Conservation (phyloP, 2,329 filamentous ascomycete genomes). For the Furcasterigmium sp. region DNA sequence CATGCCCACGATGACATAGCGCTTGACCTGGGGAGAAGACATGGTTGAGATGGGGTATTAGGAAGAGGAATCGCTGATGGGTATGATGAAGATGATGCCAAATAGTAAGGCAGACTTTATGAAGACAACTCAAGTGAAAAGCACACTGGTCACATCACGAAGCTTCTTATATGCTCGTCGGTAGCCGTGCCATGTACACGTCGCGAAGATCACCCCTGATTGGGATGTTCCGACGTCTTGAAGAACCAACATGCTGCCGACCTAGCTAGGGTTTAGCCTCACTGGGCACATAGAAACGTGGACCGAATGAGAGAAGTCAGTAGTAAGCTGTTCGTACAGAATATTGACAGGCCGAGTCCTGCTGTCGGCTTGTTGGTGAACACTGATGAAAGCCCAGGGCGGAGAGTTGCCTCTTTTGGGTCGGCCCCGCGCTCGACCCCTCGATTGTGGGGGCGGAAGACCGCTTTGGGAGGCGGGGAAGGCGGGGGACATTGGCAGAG, state of each 20-base stretch:
- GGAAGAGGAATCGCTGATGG: neutral
- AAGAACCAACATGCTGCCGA: neutral
- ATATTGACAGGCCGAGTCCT: neutral
- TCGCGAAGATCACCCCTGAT: neutral
- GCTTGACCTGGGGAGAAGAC: slow-evolving; percentile 7
- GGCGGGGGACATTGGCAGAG: too few relatives aligned
- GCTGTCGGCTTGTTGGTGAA: neutral
- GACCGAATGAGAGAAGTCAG: neutral
- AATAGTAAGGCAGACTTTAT: too few relatives aligned
- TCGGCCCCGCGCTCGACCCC: neutral
- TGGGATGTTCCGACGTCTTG: neutral
- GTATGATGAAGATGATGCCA: neutral
- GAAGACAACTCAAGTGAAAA: neutral
- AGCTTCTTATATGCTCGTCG: neutral
- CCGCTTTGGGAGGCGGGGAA: neutral
- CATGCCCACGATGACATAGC: slow-evolving; percentile 34
- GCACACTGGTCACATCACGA: neutral
- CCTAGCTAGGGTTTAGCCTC: neutral
- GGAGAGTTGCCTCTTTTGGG: slow-evolving; percentile 1
- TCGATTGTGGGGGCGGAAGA: neutral
- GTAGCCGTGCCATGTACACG: too few relatives aligned
- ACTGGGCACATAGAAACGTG: neutral
- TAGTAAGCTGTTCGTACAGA: neutral
- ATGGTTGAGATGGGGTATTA: neutral
- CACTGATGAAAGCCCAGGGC: neutral